A percentile compares a stretch with the other conserved stretches of the same genome.
phyloP scores from a whole-genome alignment of 2,329 filamentous ascomycete species.

The Xylaria multiplex region DNA sequence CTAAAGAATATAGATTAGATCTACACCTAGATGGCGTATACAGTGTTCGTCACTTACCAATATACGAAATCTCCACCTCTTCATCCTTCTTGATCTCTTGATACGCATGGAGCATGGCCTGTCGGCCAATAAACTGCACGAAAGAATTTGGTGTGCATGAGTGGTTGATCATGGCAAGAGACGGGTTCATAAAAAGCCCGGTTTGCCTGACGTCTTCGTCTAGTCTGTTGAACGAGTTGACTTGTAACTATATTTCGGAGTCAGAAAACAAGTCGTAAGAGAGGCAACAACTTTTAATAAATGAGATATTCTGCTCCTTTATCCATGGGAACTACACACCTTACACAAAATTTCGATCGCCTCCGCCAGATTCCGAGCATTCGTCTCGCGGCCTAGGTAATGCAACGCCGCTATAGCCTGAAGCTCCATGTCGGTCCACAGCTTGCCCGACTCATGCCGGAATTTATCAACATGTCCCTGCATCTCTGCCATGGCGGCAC shows the following conservation, averaged over 20 bases:
- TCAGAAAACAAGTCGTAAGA: slow-evolving; percentile 8
- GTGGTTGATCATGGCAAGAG: slow-evolving; percentile 69
- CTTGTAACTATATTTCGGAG: slow-evolving; percentile 60
- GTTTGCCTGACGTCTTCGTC: slow-evolving; percentile 63
- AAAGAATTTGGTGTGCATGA: slow-evolving; percentile 69
- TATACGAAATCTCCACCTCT: slow-evolving; percentile 71
- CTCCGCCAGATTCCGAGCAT: slow-evolving; percentile 50
- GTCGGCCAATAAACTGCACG: slow-evolving; percentile 64
- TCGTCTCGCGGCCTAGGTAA: slow-evolving; percentile 55
- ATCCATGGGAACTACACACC: slow-evolving; percentile 50
- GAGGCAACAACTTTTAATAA: neutral
- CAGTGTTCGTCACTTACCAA: slow-evolving; percentile 54
- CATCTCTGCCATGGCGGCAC: slow-evolving; percentile 52
- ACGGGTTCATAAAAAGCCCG: slow-evolving; percentile 66
- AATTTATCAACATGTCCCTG: slow-evolving; percentile 59
- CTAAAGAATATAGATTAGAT: slow-evolving; percentile 48
- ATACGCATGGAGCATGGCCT: slow-evolving; percentile 62
- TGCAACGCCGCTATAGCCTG: slow-evolving; percentile 62
- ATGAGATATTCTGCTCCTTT: neutral
- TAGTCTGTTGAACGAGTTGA: slow-evolving; percentile 68
- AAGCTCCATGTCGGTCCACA: slow-evolving; percentile 60
- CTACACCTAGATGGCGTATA: no score
- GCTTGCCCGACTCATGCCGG: slow-evolving; percentile 44
- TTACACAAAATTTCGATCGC: slow-evolving; percentile 64
- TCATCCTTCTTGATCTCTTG: slow-evolving; percentile 60